phyloP scores from a whole-genome alignment of 164 flowering plant genomes.

The Echeveria elegans region DNA sequence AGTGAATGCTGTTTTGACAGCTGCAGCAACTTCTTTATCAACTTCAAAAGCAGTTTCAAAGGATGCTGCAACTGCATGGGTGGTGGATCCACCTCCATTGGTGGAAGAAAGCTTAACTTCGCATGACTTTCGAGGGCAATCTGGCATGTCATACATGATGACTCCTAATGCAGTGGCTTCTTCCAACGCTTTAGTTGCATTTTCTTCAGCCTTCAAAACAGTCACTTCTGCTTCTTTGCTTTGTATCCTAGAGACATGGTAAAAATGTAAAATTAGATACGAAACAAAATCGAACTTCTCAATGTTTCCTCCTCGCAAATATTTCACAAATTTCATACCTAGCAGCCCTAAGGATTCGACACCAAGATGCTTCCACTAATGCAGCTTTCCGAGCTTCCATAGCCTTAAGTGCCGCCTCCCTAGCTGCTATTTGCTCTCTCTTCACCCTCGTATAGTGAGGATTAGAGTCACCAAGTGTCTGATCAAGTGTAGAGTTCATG shows the following conservation, averaged over 20 bases:
- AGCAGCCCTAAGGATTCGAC: slow-evolving; percentile 80
- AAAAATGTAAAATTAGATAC: neutral
- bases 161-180: slow-evolving; percentile 72
- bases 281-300: neutral
- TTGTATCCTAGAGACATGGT: slow-evolving; percentile 52
- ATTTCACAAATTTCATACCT: slow-evolving; percentile 32
- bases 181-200: slow-evolving; percentile 71
- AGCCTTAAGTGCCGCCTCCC: slow-evolving; percentile 71
- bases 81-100: slow-evolving; percentile 46
- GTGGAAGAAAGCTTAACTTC: slow-evolving; percentile 46
- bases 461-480: slow-evolving; percentile 77
- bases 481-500: slow-evolving; percentile 80
- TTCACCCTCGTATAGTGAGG: slow-evolving; percentile 77
- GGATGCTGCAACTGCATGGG: slow-evolving; percentile 66
- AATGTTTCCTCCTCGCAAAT: neutral
- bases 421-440: slow-evolving; percentile 85
- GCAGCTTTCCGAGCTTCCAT: slow-evolving; percentile 93
- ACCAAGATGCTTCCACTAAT: slow-evolving; percentile 97
- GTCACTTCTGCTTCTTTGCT: slow-evolving; percentile 64
- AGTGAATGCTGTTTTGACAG: slow-evolving; percentile 71
- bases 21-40: slow-evolving; percentile 84
- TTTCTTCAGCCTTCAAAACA: slow-evolving; percentile 51
- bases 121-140: slow-evolving; percentile 38
- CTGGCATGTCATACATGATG: slow-evolving; percentile 68
- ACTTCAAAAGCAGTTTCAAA: slow-evolving; percentile 93